phyloP scores from a whole-genome alignment of 2,329 filamentous ascomycete species.

The Aspergillus novofumigatus region DNA sequence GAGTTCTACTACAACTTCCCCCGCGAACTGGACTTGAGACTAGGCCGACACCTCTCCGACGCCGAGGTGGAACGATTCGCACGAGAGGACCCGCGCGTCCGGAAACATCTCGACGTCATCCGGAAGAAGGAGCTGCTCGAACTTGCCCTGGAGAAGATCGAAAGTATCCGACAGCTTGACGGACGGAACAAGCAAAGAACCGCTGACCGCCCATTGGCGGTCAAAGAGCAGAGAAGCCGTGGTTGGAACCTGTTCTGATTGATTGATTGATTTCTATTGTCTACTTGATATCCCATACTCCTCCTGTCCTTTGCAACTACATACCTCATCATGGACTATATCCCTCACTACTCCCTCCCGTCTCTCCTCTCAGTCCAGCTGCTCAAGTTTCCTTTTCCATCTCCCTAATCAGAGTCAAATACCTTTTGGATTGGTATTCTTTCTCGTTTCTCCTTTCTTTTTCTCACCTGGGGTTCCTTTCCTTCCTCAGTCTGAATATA shows the following conservation, averaged over 20 bases:
- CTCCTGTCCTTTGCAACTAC: constrained; percentile 3
- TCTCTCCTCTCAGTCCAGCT: neutral
- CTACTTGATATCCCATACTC: neutral
- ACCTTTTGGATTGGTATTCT: neutral
- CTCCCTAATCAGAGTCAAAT: neutral
- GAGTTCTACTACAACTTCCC: constrained; percentile 99
- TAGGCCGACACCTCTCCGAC: constrained; percentile 74
- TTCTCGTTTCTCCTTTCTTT: neutral
- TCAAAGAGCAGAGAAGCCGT: constrained; percentile 35
- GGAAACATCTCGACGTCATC: constrained; percentile 86
- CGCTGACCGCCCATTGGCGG: constrained; percentile 32
- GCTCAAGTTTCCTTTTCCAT: neutral
- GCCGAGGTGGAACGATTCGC: constrained; percentile 86
- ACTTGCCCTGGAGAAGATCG: constrained; percentile 92
- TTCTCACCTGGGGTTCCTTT: no score
- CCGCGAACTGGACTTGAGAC: constrained; percentile 78
- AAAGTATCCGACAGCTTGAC: constrained; percentile 79
- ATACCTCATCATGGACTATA: neutral
- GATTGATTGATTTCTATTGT: constrained; percentile 5
- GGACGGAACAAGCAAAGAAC: constrained; percentile 60
- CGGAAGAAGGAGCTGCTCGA: constrained; percentile 88
- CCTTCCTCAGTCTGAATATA: neutral
- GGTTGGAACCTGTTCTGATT: constrained; percentile 44
- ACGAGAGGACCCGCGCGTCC: constrained; percentile 85
- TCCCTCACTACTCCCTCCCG: neutral